Evolutionary conservation across 31 red algal genomes (phyloP).

Genomic region (Endocladia muricata): DNA sequence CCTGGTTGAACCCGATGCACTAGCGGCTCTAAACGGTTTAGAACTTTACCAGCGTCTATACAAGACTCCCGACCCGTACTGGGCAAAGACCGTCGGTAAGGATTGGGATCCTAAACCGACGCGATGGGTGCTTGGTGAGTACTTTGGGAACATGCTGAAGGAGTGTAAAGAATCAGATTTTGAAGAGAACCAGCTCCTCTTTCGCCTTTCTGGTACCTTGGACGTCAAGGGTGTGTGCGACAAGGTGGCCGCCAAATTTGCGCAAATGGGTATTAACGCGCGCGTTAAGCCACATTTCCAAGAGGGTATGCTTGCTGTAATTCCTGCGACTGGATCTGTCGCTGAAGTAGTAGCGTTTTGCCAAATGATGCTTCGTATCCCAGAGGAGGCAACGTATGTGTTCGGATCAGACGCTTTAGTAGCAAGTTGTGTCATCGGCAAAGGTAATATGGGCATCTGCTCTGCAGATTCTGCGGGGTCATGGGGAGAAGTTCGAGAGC

Average conservation of each 20-base stretch:
- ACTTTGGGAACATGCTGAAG: constrained; percentile 20
- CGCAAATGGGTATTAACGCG: constrained; percentile 51
- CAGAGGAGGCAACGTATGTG: constrained; percentile 32
- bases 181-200: too few species aligned
- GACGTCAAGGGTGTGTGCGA: constrained; percentile 14
- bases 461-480: neutral
- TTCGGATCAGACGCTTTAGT: constrained; percentile 40
- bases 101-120: constrained; percentile 64
- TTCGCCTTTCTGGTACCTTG: too few species aligned
- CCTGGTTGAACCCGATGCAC: constrained; percentile 42
- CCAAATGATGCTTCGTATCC: constrained; percentile 41
- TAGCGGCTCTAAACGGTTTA: constrained; percentile 23
- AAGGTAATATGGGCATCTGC: constrained; percentile 30
- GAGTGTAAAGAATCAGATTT: neutral
- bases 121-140: constrained; percentile 32
- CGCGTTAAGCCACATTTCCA: constrained; percentile 13
- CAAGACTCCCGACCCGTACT: constrained; percentile 63
- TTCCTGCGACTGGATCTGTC: constrained; percentile 12
- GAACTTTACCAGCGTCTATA: constrained; percentile 67
- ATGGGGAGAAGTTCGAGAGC: constrained; percentile 12
- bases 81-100: constrained; percentile 39
- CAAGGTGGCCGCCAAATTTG: constrained; percentile 14
- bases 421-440: constrained; percentile 20
- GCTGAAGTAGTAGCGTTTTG: constrained; percentile 46
- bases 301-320: constrained; percentile 9